Base-by-base conservation (phyloP, 2,329 filamentous ascomycete species). In the Fusarium sp. region DNA sequence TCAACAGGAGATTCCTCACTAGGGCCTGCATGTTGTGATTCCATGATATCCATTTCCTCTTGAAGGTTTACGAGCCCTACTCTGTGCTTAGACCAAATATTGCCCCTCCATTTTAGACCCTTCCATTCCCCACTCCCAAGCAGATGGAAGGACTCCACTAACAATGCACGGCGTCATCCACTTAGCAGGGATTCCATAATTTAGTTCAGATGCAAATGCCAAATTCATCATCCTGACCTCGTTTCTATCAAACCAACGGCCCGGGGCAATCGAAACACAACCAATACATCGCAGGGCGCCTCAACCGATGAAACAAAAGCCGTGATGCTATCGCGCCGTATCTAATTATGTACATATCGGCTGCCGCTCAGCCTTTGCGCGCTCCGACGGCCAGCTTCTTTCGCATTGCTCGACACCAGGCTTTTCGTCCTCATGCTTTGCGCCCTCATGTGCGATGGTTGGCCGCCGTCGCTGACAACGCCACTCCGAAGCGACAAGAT, bases 321-420 rank as follows among this genome's bases (percentile, higher is more conserved):
- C 63, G 69, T 69, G 48, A 79, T 78, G 76, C 62, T 54, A 62
- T 49, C 51, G 54, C 49, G 42, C 53, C 56, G 63, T 59, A 56
- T 65, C 68, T 77, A 69, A 65, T 63, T 20, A 75, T 77, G 70
- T 74, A 79, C 44, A 56, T 65, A 61, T 66, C 72, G 55, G 67
- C 69, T 54, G 71, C 73, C 74, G 76, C 79, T 64, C 79, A 74
- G 60, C 65, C 82, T 68, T 76, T 77, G 74, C 79, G 78, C 74
- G 77, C 77, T 67, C 74, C 81, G 53, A 78, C 79, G 43, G 77
- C 82, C 66, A 79, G 79, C 77, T 84, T 86, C 76, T 77, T 84
- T 68, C 83, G 82, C 65, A 78, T 86, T 62, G 85, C 80, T 76
- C 85, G 76, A 71, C 81, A 83, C 69, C 80, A 81, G 52, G 79